Evolutionary conservation across 1,139 yeast species (phyloP).

Genomic region (Candida neerlandica): DNA sequence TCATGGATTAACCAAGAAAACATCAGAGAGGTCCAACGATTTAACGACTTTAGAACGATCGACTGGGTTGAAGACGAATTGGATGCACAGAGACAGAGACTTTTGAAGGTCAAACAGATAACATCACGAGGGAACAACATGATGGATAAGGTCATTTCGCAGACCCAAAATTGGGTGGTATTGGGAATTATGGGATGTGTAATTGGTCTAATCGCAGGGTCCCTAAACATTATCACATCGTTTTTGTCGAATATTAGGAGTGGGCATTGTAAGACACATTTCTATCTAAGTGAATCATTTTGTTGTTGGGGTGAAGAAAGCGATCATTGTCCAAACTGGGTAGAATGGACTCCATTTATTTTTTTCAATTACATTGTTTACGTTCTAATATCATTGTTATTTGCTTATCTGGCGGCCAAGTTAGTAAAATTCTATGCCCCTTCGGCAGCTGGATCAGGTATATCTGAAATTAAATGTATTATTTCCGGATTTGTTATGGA

Average conservation of each 20-base stretch:
- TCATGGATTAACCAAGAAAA: constrained; percentile 42
- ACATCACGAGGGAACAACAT: constrained; percentile 21
- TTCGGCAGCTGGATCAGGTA: constrained; percentile 95
- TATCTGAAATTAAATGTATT: constrained; percentile 93
- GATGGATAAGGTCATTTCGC: constrained; percentile 38
- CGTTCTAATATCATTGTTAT: constrained; percentile 57
- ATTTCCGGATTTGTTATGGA: constrained; percentile 86
- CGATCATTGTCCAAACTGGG: constrained; percentile 57
- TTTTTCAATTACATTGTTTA: constrained; percentile 59
- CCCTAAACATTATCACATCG: constrained; percentile 78
- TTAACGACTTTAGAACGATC: constrained; percentile 64
- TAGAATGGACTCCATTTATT: constrained; percentile 49
- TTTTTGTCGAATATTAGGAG: constrained; percentile 78
- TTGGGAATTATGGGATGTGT: constrained; percentile 71
- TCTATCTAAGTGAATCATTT: constrained; percentile 72
- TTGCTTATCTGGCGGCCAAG: constrained; percentile 67
- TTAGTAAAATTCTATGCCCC: constrained; percentile 78
- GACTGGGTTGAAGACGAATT: constrained; percentile 88
- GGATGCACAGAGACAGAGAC: constrained; percentile 49
- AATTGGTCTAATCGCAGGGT: constrained; percentile 84
- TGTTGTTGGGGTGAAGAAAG: constrained; percentile 76
- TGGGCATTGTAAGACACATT: constrained; percentile 74
- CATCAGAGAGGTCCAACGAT: constrained; percentile 43
- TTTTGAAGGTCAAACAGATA: constrained; percentile 24
- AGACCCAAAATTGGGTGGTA: constrained; percentile 73